A percentile compares a stretch with the other conserved stretches of the same genome.
Conservation (phyloP, 768 basidiomycete species). For the Auricularia heimuer region DNA sequence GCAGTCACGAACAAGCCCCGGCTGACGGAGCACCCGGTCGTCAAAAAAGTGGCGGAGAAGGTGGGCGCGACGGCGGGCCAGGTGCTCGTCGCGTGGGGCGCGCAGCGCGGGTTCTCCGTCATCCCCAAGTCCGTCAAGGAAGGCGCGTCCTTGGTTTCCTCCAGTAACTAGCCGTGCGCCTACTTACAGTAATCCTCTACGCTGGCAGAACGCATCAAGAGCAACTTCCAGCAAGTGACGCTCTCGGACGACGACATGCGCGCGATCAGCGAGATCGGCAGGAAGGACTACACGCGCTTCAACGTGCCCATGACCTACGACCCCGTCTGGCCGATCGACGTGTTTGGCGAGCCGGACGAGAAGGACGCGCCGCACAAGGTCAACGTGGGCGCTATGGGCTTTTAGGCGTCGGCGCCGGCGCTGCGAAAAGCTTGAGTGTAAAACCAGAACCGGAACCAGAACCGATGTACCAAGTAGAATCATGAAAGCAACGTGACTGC, state of each 20-base stretch:
- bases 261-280: constrained; percentile 41
- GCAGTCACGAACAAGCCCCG: constrained; percentile 52
- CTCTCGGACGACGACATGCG: constrained; percentile 60
- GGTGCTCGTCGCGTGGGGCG: constrained; percentile 76
- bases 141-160: constrained; percentile 9
- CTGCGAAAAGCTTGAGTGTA: no score
- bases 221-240: constrained; percentile 70
- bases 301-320: constrained; percentile 56
- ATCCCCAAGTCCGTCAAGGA: constrained; percentile 67
- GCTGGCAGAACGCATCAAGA: constrained; percentile 45
- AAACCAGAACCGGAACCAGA: no score
- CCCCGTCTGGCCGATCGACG: constrained; percentile 60
- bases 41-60: constrained; percentile 52
- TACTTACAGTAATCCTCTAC: background rate
- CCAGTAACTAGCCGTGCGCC: background rate
- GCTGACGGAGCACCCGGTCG: constrained; percentile 55
- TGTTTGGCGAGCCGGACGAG: constrained; percentile 60
- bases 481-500: no score
- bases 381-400: constrained; percentile 16
- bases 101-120: constrained; percentile 63
- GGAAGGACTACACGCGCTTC: constrained; percentile 38
- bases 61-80: constrained; percentile 64
- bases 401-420: no score
- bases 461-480: no score
- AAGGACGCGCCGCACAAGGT: constrained; percentile 22